Evolutionary conservation across 139 green algal species (phyloP).

Genomic region (Chara braunii): DNA sequence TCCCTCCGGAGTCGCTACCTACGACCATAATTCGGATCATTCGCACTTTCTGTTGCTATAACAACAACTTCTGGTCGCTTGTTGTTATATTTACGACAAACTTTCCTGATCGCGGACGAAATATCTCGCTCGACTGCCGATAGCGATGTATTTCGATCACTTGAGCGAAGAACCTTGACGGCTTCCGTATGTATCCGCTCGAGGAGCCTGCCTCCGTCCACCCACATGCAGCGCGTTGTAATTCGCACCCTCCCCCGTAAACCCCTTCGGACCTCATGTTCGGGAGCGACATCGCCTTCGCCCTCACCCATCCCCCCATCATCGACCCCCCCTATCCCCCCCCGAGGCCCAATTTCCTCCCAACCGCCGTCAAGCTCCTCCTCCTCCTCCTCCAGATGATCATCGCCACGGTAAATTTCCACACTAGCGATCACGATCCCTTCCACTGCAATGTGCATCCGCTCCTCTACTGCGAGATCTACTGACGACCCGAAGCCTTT

Average conservation of each 20-base stretch:
- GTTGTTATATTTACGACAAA: constrained; percentile 67
- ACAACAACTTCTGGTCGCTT: constrained; percentile 79
- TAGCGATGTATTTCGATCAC: constrained; percentile 5
- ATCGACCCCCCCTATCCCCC: neutral
- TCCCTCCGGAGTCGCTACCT: too few relatives aligned
- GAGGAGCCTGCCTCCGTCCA: constrained; percentile 64
- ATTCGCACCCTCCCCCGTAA: constrained; percentile 54
- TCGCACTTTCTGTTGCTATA: constrained; percentile 56
- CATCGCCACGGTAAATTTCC: too few relatives aligned
- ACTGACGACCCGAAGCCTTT: constrained; percentile 66
- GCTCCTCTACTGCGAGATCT: constrained; percentile 83
- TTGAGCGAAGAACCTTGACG: constrained; percentile 7
- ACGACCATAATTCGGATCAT: too few relatives aligned
- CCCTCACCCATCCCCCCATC: neutral
- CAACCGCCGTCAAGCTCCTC: too few relatives aligned
- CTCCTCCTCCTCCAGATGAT: too few relatives aligned
- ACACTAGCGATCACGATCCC: constrained; percentile 82
- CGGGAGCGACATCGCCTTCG: neutral
- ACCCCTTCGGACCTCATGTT: neutral
- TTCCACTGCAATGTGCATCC: constrained; percentile 71
- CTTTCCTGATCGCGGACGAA: constrained; percentile 50
- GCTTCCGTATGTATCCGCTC: constrained; percentile 54
- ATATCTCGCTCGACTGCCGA: constrained; percentile 65
- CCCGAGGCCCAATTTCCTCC: neutral
- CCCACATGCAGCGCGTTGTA: constrained; percentile 87